Evolutionary conservation across 441 rosid genomes (phyloP).

Genomic region (Omphalea diandra): DNA sequence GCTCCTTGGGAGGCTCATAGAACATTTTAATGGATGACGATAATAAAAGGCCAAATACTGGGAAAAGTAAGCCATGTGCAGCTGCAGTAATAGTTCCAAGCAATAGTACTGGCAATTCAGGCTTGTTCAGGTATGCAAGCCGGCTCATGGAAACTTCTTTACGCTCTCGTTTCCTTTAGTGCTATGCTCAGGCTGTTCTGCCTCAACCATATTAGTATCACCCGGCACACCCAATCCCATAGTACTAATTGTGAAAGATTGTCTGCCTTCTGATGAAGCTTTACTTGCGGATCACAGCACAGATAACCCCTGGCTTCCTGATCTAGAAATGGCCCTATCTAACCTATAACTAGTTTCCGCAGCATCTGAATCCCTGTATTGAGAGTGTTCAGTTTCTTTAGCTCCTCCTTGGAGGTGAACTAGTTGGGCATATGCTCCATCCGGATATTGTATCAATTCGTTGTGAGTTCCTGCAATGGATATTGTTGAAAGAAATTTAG

Average conservation of each 20-base stretch:
- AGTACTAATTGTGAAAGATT: too few species aligned
- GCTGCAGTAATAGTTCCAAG: conserved; percentile 54
- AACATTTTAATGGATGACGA: conserved; percentile 60
- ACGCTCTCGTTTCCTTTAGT: conserved; percentile 17
- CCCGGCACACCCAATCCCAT: conserved; percentile 41
- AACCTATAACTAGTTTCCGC: conserved; percentile 19
- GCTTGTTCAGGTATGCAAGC: conserved; percentile 57
- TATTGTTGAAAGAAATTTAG: background rate
- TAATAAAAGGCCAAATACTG: conserved; percentile 53
- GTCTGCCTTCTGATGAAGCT: conserved; percentile 49
- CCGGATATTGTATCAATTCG: conserved; percentile 51
- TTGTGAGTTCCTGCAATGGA: conserved; percentile 49
- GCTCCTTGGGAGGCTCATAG: conserved; percentile 37
- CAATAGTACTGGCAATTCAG: conserved; percentile 48
- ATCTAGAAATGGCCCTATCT: conserved; percentile 23
- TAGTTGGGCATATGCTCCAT: conserved; percentile 64
- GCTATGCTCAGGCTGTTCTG: conserved; percentile 19
- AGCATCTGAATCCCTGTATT: conserved; percentile 16
- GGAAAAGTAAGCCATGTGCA: conserved; percentile 51
- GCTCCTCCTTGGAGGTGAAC: conserved; percentile 62
- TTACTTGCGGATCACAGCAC: conserved; percentile 44
- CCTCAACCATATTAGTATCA: conserved; percentile 28
- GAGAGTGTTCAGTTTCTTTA: conserved; percentile 26
- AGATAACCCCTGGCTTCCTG: conserved; percentile 36
- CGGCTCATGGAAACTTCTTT: conserved; percentile 40